Evolutionary conservation across 768 basidiomycete genomes (phyloP).

Genomic region (Leccinum sublutescens): DNA sequence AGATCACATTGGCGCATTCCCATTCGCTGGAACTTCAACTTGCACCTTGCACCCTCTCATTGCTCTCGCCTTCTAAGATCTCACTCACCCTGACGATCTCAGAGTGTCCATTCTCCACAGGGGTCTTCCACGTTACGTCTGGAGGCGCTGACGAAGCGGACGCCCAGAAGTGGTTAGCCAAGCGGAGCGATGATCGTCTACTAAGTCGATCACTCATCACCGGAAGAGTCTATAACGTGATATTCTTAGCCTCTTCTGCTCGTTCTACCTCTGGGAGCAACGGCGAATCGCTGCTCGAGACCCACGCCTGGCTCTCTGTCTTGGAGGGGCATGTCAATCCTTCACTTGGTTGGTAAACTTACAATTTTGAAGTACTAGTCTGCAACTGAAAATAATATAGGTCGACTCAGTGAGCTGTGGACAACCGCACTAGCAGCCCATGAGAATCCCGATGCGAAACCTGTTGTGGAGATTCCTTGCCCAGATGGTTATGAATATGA

Average conservation of each 20-base stretch:
- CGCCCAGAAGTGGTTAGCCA: constrained; percentile 2
- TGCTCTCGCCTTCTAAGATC: not conserved
- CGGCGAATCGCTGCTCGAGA: not conserved
- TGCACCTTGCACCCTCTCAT: not conserved
- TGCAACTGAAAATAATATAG: constrained; percentile 10
- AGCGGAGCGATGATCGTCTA: constrained; percentile 3
- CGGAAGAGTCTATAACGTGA: constrained; percentile 20
- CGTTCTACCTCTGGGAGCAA: not conserved
- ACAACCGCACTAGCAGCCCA: not conserved
- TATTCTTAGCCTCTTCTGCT: constrained; percentile 13
- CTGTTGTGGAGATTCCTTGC: constrained; percentile 5
- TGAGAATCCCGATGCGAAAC: not conserved
- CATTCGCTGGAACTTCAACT: not conserved
- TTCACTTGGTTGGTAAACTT: constrained; percentile 8
- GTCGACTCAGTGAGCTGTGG: constrained; percentile 11
- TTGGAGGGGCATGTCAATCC: constrained; percentile 8
- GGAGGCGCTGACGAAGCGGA: not conserved
- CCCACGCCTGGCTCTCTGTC: constrained; percentile 17
- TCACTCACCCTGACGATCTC: constrained; percentile 16
- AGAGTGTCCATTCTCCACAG: constrained; percentile 12
- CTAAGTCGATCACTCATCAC: constrained; percentile 17
- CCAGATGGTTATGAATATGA: constrained; percentile 17
- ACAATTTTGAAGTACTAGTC: not conserved
- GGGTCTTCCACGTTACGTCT: constrained; percentile 12
- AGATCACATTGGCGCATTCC: constrained; percentile 2